A percentile compares a stretch with the other conserved stretches of the same genome.
phyloP scores from a whole-genome alignment of 2,329 filamentous ascomycete genomes.

The Penicillium sp. region DNA sequence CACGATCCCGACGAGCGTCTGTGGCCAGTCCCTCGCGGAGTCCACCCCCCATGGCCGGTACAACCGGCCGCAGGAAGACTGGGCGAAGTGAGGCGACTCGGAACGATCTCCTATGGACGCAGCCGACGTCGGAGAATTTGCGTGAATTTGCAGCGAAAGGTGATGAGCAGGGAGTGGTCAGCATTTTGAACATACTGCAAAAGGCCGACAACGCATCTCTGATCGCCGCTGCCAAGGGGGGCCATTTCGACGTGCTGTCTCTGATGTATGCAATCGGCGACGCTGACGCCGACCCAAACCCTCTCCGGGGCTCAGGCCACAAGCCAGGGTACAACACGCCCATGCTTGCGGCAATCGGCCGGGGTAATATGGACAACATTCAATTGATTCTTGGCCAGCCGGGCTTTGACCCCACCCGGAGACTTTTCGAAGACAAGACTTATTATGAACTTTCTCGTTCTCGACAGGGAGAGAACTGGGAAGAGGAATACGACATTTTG shows the following conservation, averaged over 20 bases:
- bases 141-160: slow-evolving; percentile 46
- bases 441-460: slow-evolving; percentile 85
- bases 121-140: slow-evolving; percentile 45
- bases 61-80: slow-evolving; percentile 38
- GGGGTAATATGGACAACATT: slow-evolving; percentile 78
- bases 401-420: slow-evolving; percentile 74
- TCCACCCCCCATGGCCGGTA: slow-evolving; percentile 31
- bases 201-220: slow-evolving; percentile 75
- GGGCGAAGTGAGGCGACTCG: slow-evolving; percentile 46
- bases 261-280: slow-evolving; percentile 65
- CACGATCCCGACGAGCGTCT: slow-evolving; percentile 39
- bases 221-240: slow-evolving; percentile 84
- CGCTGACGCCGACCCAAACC: slow-evolving; percentile 62
- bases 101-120: slow-evolving; percentile 47
- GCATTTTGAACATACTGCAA: slow-evolving; percentile 45
- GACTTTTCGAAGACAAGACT: slow-evolving; percentile 65
- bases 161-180: slow-evolving; percentile 45
- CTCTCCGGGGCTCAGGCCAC: slow-evolving; percentile 48
- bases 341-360: slow-evolving; percentile 88
- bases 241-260: slow-evolving; percentile 81
- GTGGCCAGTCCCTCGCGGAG: slow-evolving; percentile 41
- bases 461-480: slow-evolving; percentile 79
- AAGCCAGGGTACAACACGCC: slow-evolving; percentile 75
- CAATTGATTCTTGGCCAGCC: slow-evolving; percentile 70
- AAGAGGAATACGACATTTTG: slow-evolving; percentile 75